A percentile compares a stretch with the other conserved stretches of the same genome.
These are phyloP conservation scores for Chimonanthus praecox DNA, from an alignment of 164 flowering plant species.

Conservation along the genomic window DNA sequence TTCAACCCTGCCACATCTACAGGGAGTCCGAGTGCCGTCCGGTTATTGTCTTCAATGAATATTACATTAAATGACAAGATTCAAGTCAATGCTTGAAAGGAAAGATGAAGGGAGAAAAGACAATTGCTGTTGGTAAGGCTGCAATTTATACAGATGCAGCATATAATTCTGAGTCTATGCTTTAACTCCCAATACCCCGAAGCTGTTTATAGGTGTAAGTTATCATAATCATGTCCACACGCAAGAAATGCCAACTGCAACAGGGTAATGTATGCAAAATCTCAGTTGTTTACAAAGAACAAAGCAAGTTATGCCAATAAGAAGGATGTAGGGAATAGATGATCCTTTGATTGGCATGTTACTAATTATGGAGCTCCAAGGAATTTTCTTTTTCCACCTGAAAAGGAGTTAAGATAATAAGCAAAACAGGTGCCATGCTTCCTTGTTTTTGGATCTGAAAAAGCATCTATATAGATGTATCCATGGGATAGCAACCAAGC, in stretches of 20 bases:
- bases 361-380: background rate
- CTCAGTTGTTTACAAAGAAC: background rate
- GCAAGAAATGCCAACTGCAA: background rate
- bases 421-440: background rate
- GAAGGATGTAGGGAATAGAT: background rate
- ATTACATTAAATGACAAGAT: background rate
- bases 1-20: background rate
- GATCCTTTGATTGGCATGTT: background rate
- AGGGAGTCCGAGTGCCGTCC: background rate
- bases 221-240: background rate
- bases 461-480: slow-evolving; percentile 22
- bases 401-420: slow-evolving; percentile 12
- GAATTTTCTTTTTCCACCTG: slow-evolving; percentile 2
- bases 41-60: background rate
- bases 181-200: background rate
- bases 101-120: background rate
- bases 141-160: background rate
- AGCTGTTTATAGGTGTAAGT: background rate
- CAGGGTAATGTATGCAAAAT: background rate
- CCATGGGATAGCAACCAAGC: slow-evolving; percentile 67
- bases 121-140: no score
- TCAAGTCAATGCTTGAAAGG: background rate
- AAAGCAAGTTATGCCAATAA: background rate
- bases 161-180: background rate
- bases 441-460: slow-evolving; percentile 8